phyloP scores from a whole-genome alignment of 2,329 filamentous ascomycete species.

The Colletotrichum phormii region DNA sequence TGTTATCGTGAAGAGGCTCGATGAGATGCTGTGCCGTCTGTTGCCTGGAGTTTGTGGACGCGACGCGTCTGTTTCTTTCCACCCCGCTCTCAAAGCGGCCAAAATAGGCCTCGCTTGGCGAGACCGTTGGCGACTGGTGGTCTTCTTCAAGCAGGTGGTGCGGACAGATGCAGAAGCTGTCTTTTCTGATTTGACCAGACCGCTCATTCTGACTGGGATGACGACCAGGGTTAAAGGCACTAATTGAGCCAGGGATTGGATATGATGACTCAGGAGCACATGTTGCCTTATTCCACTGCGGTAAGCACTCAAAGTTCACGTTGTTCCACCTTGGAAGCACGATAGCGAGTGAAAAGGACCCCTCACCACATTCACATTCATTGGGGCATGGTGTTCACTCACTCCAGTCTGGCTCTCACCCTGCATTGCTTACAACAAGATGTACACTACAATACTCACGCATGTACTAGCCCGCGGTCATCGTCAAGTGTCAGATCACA shows the following conservation, averaged over 20 bases:
- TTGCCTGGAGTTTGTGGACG: conserved; percentile 9
- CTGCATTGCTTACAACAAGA: neutral
- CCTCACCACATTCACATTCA: neutral
- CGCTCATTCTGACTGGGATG: neutral
- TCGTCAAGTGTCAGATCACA: neutral
- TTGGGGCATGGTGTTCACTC: neutral
- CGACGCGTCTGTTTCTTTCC: conserved; percentile 28
- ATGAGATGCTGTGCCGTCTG: neutral
- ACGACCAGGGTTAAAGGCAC: neutral
- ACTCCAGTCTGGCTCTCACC: neutral
- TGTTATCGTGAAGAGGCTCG: neutral
- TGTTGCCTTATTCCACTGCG: neutral
- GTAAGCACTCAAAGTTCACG: conserved; percentile 12
- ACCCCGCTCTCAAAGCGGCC: conserved; percentile 4
- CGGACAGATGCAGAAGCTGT: conserved; percentile 13
- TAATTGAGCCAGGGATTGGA: neutral
- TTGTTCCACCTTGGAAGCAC: neutral
- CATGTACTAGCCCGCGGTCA: neutral
- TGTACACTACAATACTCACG: neutral
- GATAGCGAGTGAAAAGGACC: neutral
- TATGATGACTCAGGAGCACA: conserved; percentile 1
- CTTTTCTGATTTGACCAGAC: conserved; percentile 4
- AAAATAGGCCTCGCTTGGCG: conserved; percentile 1
- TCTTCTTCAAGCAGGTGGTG: conserved; percentile 25
- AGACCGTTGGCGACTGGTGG: neutral